These are phyloP conservation scores for Ascochyta fabae DNA, from an alignment of 2,329 filamentous ascomycete genomes.

Conservation along the genomic window DNA sequence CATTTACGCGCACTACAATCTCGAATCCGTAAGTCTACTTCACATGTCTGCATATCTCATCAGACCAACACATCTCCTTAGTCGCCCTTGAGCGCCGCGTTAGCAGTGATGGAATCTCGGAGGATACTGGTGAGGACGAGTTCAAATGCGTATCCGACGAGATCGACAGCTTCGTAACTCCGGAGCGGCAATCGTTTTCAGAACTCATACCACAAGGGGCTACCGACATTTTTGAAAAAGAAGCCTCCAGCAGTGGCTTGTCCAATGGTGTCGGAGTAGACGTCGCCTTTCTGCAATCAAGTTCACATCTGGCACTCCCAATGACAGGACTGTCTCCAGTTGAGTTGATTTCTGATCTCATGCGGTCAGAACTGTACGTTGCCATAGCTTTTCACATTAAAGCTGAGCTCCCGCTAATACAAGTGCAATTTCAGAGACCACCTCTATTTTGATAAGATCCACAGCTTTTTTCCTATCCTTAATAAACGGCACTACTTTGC, in stretches of 20 bases:
- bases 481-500: slow-evolving; percentile 8
- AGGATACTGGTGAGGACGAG: slow-evolving; percentile 2
- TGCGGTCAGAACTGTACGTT: slow-evolving; percentile 3
- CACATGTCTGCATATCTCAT: not conserved
- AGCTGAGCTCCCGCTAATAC: not conserved
- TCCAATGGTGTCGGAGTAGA: slow-evolving; percentile 1
- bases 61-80: not conserved
- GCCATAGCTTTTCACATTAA: no score
- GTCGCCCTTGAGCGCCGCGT: slow-evolving; percentile 5
- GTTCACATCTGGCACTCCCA: not conserved
- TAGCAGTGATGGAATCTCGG: not conserved
- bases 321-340: not conserved
- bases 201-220: not conserved
- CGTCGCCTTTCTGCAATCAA: not conserved
- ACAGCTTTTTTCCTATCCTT: slow-evolving; percentile 7
- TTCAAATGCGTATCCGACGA: not conserved
- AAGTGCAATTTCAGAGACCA: not conserved
- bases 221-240: not conserved
- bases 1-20: slow-evolving; percentile 9
- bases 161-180: not conserved
- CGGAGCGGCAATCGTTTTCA: not conserved
- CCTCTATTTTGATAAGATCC: slow-evolving; percentile 5
- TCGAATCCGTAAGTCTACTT: slow-evolving; percentile 4
- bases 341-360: not conserved
- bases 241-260: not conserved